Percentiles rank a stretch among this genome's conserved stretches.
Conservation (phyloP, 1,284 basidiomycete species). For the Irpex lacteus region DNA sequence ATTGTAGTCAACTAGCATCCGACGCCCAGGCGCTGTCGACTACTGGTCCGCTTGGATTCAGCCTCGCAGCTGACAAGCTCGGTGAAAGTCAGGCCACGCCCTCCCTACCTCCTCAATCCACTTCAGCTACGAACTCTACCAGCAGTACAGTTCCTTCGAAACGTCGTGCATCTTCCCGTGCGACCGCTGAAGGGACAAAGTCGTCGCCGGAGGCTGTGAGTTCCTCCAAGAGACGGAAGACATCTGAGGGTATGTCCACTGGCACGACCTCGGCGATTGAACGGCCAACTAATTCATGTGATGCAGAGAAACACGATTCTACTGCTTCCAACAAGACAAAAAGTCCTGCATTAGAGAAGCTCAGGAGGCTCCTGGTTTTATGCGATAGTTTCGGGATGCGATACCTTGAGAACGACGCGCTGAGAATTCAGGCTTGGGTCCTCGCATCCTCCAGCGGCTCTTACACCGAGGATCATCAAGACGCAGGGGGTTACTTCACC, state of each 20-base stretch:
- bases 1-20: neutral
- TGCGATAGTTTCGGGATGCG: neutral
- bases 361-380: neutral
- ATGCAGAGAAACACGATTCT: neutral
- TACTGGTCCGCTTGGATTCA: neutral
- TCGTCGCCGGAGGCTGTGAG: too few relatives aligned
- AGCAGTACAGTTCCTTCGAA: too few relatives aligned
- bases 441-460: neutral
- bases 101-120: neutral
- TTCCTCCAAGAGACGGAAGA: too few relatives aligned
- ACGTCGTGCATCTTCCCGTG: too few relatives aligned
- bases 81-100: neutral
- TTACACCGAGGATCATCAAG: neutral
- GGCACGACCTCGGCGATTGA: neutral
- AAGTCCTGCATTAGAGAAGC: neutral
- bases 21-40: neutral
- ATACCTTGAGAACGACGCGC: neutral
- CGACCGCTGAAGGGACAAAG: too few relatives aligned
- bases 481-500: neutral
- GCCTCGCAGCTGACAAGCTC: neutral
- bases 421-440: neutral
- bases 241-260: too few relatives aligned
- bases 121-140: too few relatives aligned
- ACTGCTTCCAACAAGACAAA: neutral
- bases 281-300: neutral